Conservation (phyloP, 495 filamentous ascomycete species). For the Aspergillus ostianus region DNA sequence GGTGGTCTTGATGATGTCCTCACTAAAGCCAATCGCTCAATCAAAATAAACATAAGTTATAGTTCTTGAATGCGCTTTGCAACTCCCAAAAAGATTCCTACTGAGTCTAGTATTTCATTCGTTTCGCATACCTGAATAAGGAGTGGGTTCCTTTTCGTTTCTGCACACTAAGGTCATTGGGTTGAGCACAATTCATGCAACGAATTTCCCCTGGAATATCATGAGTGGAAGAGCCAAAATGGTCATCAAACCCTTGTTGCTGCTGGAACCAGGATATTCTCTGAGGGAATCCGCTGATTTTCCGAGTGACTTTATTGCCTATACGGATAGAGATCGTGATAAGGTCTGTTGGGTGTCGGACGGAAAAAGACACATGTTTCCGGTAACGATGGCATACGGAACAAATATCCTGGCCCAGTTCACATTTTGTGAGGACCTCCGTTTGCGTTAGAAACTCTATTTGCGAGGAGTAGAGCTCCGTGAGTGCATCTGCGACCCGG, state of each 20-base stretch:
- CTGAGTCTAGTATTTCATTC: background rate
- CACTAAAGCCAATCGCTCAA: too few species aligned
- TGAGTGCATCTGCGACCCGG: constrained; percentile 10
- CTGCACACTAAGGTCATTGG: background rate
- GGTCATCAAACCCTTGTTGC: constrained; percentile 17
- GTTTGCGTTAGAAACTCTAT: background rate
- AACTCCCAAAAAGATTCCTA: too few species aligned
- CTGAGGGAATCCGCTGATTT: constrained; percentile 26
- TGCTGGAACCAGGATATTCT: constrained; percentile 20
- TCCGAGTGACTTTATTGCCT: constrained; percentile 3
- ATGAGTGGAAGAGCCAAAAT: constrained; percentile 6
- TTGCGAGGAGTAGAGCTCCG: background rate
- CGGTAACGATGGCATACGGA: constrained; percentile 17
- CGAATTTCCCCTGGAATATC: constrained; percentile 5
- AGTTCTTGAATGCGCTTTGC: too few species aligned
- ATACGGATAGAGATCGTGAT: constrained; percentile 18
- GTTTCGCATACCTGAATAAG: background rate
- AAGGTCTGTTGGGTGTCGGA: constrained; percentile 14
- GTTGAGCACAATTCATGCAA: constrained; percentile 2
- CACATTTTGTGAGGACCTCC: constrained; percentile 4
- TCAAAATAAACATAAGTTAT: too few species aligned
- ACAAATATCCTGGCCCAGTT: constrained; percentile 13
- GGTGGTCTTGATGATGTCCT: too few species aligned
- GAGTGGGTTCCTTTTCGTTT: background rate
- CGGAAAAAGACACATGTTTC: constrained; percentile 15